A percentile compares a stretch with the other conserved stretches of the same genome.
Evolutionary conservation across 176 grass and related monocot species (phyloP).

Genomic region (Zizania latifolia): DNA sequence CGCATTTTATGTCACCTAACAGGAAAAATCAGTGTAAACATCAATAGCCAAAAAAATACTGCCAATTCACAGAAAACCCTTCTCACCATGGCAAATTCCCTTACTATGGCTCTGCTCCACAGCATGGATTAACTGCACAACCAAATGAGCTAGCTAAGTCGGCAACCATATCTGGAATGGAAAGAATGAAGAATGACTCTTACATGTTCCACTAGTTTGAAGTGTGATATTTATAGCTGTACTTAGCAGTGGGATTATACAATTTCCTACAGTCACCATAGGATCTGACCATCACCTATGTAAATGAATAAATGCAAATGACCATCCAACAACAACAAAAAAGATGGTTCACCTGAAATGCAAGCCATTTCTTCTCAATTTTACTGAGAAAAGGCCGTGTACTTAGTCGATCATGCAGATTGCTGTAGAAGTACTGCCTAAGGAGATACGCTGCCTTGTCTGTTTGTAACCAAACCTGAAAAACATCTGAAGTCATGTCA

Average conservation of each 20-base stretch:
- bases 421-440: slow-evolving; percentile 89
- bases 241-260: not conserved
- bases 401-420: slow-evolving; percentile 76
- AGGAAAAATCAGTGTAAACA: slow-evolving; percentile 7
- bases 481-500: slow-evolving; percentile 22
- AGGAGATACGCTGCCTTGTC: slow-evolving; percentile 95
- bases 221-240: not conserved
- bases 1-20: slow-evolving; percentile 98
- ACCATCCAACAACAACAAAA: not conserved
- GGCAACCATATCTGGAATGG: slow-evolving; percentile 57
- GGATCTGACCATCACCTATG: not conserved
- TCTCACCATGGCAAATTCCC: slow-evolving; percentile 97
- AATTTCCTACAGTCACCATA: not conserved
- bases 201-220: slow-evolving; percentile 32
- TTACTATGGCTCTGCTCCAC: slow-evolving; percentile 98
- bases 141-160: slow-evolving; percentile 85
- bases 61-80: slow-evolving; percentile 10
- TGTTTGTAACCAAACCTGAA: slow-evolving; percentile 94
- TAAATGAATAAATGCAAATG: slow-evolving; percentile 16
- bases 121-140: slow-evolving; percentile 98
- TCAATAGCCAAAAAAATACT: not conserved
- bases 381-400: slow-evolving; percentile 94
- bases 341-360: slow-evolving; percentile 61
- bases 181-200: slow-evolving; percentile 33
- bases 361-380: slow-evolving; percentile 97